Evolutionary conservation across 345 rosid genomes (phyloP).

Genomic region (thale cress (Arabidopsis thaliana)): TAIR10.1 NC_003076.8:146501-147000

Average conservation of each 20-base stretch:
- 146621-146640: slow-evolving; percentile 44
- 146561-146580: not conserved
- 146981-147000: not conserved
- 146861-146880: slow-evolving; percentile 72
- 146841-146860: slow-evolving; percentile 85
- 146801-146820: not conserved
- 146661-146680: slow-evolving; percentile 50
- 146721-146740: slow-evolving; percentile 43
- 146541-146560: not conserved
- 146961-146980: not conserved
- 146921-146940: slow-evolving; percentile 27
- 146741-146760: slow-evolving; percentile 59
- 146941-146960: not conserved
- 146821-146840: slow-evolving; percentile 70
- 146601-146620: not conserved
- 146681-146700: slow-evolving; percentile 51
- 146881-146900: slow-evolving; percentile 84
- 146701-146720: slow-evolving; percentile 57
- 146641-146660: slow-evolving; percentile 46
- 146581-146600: not conserved
- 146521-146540: not conserved
- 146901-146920: slow-evolving; percentile 79
- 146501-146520: not conserved
- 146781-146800: not conserved
- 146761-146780: not conserved